Base-by-base conservation (phyloP, 345 rosid species). In the Passiflora organensis region DNA sequence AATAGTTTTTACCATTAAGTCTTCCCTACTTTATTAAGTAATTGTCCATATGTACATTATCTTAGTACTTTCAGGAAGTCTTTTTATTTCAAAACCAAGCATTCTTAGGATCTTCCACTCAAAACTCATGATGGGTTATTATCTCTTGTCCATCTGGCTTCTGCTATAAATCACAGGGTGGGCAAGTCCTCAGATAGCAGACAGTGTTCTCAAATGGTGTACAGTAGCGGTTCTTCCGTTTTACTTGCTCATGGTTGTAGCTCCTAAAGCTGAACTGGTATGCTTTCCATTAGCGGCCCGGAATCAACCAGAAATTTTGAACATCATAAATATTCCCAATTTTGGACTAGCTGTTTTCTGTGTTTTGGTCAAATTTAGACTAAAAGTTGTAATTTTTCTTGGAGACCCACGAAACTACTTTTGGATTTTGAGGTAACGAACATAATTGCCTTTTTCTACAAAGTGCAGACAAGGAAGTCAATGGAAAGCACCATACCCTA, bases 211-310 rank as follows among this genome's bases (percentile, higher is more conserved):
- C 68, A 80, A 88, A 0, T 58, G 77, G 59, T 96, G 95, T 60
- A 91, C 96, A 2, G 80, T 69, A 6, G 81, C 84, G 2, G 98
- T 91, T 70, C 90, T 91, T 22, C 96, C 96, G 4, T 91, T 86
- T 76, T 91, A 91, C 69, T 70, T 89, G 6, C 83, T 91, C 41
- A 91, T 91, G 98, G 85, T 91, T 34, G 69, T 82, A 12, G 98
- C 98, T 54, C 98, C 98, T 10, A 84, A 84, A 61, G 83, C 98
- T 36, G 70, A 84, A 65, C 45, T 88, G 70, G 96, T 88, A 66
- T 64, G 78, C 56, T 57, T 39, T 42, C 20, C n/a, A n/a, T n/a
- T n/a, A n/a, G n/a, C n/a, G n/a, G n/a, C n/a, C n/a, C n/a, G n/a
- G n/a, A n/a, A n/a, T n/a, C n/a, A n/a, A n/a, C n/a, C n/a, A n/a